Percentiles rank a stretch among this genome's conserved stretches.
Conservation (phyloP, 1,284 basidiomycete species). For the Ustilago vetiveriae region DNA sequence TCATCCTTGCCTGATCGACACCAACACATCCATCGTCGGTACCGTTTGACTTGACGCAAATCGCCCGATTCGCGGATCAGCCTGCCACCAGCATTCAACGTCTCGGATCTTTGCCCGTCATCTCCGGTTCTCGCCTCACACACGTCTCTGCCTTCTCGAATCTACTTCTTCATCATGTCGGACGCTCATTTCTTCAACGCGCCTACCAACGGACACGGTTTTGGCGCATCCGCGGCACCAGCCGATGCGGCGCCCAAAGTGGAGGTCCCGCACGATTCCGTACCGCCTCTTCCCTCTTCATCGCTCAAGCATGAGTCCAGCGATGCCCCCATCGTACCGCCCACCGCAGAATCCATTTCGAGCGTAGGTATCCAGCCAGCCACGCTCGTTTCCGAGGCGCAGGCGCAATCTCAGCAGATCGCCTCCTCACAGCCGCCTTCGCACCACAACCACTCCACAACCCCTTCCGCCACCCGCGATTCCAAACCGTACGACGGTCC, state of each 20-base stretch:
- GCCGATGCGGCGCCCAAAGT: background rate
- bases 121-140: no score
- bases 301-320: conserved; percentile 14
- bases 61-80: no score
- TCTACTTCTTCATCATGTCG: conserved; percentile 21
- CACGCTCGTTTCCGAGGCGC: conserved; percentile 20
- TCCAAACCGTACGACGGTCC: conserved; percentile 34
- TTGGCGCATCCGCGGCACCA: background rate
- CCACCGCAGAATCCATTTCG: conserved; percentile 39
- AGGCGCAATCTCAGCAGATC: conserved; percentile 13
- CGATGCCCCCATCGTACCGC: conserved; percentile 26
- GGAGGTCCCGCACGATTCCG: conserved; percentile 10
- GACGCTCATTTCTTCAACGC: conserved; percentile 9
- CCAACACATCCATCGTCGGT: no score
- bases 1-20: background rate
- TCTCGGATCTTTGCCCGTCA: no score
- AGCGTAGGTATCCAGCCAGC: conserved; percentile 28
- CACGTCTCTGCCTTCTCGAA: no score
- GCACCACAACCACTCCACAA: background rate
- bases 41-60: no score
- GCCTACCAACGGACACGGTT: conserved; percentile 23
- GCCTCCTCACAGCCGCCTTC: conserved; percentile 7
- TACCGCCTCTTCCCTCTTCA: conserved; percentile 2
- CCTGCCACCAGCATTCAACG: no score
- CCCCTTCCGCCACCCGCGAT: conserved; percentile 4